Percentiles rank a stretch among this genome's conserved stretches.
Evolutionary conservation across 148 eudicot species (phyloP).

Genomic region (Spergularia marina): DNA sequence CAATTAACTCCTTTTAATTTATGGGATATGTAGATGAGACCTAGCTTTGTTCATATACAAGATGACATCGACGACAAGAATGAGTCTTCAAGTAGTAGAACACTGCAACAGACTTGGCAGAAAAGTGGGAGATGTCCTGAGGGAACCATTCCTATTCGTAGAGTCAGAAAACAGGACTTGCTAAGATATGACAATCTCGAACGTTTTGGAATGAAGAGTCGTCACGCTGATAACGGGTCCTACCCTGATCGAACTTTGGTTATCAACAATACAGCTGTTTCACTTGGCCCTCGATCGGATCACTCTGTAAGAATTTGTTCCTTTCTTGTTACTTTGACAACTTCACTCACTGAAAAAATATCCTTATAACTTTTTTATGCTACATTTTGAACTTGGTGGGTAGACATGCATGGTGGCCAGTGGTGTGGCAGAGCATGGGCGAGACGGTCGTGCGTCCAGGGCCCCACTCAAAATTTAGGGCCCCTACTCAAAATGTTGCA

Average conservation of each 20-base stretch:
- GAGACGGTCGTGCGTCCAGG: no score
- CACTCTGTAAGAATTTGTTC: constrained; percentile 35
- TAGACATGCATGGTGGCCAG: no score
- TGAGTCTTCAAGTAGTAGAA: constrained; percentile 4
- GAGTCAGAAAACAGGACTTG: constrained; percentile 32
- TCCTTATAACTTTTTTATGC: no score
- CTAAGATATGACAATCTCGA: constrained; percentile 20
- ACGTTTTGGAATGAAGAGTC: constrained; percentile 38
- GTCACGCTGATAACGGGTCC: not conserved
- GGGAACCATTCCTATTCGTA: constrained; percentile 58
- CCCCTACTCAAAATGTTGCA: no score
- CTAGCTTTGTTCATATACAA: constrained; percentile 24
- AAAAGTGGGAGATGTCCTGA: constrained; percentile 59
- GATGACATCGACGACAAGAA: constrained; percentile 15
- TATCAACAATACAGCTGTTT: constrained; percentile 16
- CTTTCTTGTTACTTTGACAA: not conserved
- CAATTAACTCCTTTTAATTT: not conserved
- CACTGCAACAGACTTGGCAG: constrained; percentile 49
- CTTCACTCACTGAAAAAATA: no score
- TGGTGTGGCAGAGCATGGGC: no score
- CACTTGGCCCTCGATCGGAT: constrained; percentile 26
- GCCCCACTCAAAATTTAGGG: no score
- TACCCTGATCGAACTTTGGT: constrained; percentile 8
- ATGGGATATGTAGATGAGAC: constrained; percentile 36
- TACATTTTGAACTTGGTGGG: no score